phyloP scores from a whole-genome alignment of 2,329 filamentous ascomycete genomes.

The Neofusicoccum kwambonambiense region DNA sequence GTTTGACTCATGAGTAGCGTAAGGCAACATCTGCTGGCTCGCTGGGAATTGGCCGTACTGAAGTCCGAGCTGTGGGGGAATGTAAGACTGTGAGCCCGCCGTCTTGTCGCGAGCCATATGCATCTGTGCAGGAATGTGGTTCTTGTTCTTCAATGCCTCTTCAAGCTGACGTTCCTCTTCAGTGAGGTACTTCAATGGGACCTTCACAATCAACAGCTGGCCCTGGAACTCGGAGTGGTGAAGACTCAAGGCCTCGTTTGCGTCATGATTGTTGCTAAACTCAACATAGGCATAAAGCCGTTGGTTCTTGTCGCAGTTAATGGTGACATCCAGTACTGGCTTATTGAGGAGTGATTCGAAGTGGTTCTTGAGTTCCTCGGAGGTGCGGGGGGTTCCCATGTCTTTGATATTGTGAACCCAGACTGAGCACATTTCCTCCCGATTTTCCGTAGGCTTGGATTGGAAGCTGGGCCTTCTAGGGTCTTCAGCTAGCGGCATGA shows the following conservation, averaged over 20 bases:
- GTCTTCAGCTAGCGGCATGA: neutral
- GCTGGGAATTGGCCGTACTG: neutral
- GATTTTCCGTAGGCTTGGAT: neutral
- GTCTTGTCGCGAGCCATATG: too few relatives aligned
- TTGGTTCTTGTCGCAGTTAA: neutral
- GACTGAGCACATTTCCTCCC: neutral
- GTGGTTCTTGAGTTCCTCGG: neutral
- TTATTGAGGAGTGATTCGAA: neutral
- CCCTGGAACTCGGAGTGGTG: neutral
- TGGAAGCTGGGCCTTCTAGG: neutral
- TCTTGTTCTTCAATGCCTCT: neutral
- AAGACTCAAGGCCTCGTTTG: neutral
- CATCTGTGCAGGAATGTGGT: neutral
- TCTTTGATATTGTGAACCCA: conserved; percentile 4
- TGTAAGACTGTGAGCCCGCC: neutral
- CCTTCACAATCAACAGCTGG: neutral
- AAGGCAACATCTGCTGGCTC: neutral
- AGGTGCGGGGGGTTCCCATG: too few relatives aligned
- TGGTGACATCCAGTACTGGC: neutral
- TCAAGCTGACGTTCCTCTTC: neutral
- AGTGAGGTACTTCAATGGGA: neutral
- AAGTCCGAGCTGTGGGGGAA: neutral
- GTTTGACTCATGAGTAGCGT: neutral
- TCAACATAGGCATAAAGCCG: conserved; percentile 1
- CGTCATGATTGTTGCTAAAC: neutral